phyloP scores from a whole-genome alignment of 1,284 basidiomycete species.

The Rhizoctonia solani region DNA sequence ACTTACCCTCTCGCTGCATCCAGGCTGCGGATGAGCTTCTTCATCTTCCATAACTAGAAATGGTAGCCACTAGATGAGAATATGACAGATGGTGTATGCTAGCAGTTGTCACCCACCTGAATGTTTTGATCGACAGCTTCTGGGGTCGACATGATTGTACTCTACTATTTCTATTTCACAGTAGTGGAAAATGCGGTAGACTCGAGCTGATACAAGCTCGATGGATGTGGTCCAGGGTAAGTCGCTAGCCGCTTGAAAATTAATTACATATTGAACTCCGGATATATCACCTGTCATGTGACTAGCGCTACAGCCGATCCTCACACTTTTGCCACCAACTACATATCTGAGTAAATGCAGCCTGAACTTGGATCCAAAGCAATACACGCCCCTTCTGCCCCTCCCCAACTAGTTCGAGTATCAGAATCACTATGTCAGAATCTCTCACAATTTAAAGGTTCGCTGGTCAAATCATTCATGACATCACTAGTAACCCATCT shows the following conservation, averaged over 20 bases:
- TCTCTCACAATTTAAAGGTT: constrained; percentile 83
- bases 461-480: constrained; percentile 33
- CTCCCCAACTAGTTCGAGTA: constrained; percentile 65
- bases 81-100: neutral
- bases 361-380: constrained; percentile 63
- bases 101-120: constrained; percentile 71
- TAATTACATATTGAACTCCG: constrained; percentile 23
- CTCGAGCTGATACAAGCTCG: neutral
- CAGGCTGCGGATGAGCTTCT: constrained; percentile 97
- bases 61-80: constrained; percentile 3
- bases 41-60: constrained; percentile 47
- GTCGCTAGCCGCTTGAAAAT: constrained; percentile 20
- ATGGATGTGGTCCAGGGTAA: constrained; percentile 33
- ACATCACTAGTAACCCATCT: neutral
- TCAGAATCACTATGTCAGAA: constrained; percentile 75
- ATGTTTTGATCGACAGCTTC: constrained; percentile 77
- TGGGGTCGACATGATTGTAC: constrained; percentile 17
- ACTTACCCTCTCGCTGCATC: constrained; percentile 86
- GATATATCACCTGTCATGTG: constrained; percentile 13
- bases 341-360: constrained; percentile 5
- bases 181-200: neutral
- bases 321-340: neutral
- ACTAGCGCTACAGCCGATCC: neutral
- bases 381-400: constrained; percentile 61
- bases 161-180: neutral